Evolutionary conservation across 2,329 filamentous ascomycete species (phyloP).

Genomic region (Neophaeococcomyces mojaviensis): DNA sequence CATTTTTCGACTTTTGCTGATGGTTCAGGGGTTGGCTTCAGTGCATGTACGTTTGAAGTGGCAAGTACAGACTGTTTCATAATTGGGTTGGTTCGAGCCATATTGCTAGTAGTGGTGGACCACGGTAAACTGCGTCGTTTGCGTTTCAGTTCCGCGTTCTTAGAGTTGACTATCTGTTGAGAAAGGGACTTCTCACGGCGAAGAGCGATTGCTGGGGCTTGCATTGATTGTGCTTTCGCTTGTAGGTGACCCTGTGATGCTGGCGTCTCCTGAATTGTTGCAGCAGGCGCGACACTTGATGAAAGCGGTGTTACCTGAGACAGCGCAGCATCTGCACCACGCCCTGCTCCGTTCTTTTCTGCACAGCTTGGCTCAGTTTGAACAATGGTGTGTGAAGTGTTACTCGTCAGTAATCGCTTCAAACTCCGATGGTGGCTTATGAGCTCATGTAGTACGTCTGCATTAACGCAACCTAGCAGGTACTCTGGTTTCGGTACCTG

Average conservation of each 20-base stretch:
- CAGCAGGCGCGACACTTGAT: no score
- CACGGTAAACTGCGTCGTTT: conserved; percentile 1
- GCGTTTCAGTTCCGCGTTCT: background rate
- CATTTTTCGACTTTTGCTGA: conserved; percentile 8
- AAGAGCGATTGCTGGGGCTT: background rate
- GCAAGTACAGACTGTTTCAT: background rate
- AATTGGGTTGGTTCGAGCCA: background rate
- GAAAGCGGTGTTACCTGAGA: no score
- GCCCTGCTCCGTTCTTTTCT: no score
- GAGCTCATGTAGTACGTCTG: background rate
- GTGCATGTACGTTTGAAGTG: background rate
- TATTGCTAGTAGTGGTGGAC: background rate
- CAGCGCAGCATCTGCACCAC: no score
- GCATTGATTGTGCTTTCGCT: no score
- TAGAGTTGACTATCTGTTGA: background rate
- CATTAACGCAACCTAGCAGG: conserved; percentile 18
- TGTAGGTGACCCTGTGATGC: no score
- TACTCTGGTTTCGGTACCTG: conserved; percentile 27
- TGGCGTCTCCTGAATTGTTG: no score
- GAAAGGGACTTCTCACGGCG: background rate
- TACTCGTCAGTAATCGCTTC: no score
- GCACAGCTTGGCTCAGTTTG: no score
- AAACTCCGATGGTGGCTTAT: background rate
- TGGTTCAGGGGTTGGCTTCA: background rate
- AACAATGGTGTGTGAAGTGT: no score